Evolutionary conservation across 345 rosid genomes (phyloP).

Genomic region (Arabis hirsuta): DNA sequence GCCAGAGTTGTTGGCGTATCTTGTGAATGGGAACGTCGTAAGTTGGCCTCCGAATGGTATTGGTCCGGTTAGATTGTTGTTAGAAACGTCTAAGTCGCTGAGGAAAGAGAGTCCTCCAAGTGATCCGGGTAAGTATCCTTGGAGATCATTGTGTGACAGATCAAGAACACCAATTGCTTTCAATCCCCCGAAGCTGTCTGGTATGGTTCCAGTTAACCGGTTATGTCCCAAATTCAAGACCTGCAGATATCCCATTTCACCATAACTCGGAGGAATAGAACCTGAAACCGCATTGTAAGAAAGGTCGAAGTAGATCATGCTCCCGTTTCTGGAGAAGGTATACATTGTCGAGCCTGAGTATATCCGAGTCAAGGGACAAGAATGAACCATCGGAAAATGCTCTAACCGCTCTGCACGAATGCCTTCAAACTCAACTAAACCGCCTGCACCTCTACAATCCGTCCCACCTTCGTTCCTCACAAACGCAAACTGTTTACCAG

Average conservation of each 20-base stretch:
- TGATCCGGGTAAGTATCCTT: conserved; percentile 72
- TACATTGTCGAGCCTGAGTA: conserved; percentile 81
- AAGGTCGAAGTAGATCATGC: conserved; percentile 87
- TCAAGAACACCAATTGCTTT: conserved; percentile 86
- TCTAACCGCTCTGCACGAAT: conserved; percentile 72
- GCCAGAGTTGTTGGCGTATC: conserved; percentile 72
- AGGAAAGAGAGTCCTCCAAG: conserved; percentile 61
- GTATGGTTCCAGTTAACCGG: conserved; percentile 64
- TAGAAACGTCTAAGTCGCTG: conserved; percentile 70
- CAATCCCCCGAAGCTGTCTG: conserved; percentile 73
- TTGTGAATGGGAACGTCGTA: conserved; percentile 60
- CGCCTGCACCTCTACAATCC: conserved; percentile 95
- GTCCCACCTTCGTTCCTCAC: conserved; percentile 98
- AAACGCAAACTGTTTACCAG: conserved; percentile 92
- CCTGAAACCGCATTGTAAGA: conserved; percentile 80
- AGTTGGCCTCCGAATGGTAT: conserved; percentile 86
- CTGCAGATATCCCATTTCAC: conserved; percentile 68
- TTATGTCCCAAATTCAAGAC: conserved; percentile 96
- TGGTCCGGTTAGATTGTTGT: conserved; percentile 69
- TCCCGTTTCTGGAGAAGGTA: conserved; percentile 68
- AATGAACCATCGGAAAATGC: conserved; percentile 76
- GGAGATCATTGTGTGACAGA: conserved; percentile 68
- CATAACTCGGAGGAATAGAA: conserved; percentile 67
- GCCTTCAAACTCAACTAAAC: conserved; percentile 88
- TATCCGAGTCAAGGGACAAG: conserved; percentile 83